phyloP scores from a whole-genome alignment of 345 rosid genomes.

The Bruguiera gymnorhiza region DNA sequence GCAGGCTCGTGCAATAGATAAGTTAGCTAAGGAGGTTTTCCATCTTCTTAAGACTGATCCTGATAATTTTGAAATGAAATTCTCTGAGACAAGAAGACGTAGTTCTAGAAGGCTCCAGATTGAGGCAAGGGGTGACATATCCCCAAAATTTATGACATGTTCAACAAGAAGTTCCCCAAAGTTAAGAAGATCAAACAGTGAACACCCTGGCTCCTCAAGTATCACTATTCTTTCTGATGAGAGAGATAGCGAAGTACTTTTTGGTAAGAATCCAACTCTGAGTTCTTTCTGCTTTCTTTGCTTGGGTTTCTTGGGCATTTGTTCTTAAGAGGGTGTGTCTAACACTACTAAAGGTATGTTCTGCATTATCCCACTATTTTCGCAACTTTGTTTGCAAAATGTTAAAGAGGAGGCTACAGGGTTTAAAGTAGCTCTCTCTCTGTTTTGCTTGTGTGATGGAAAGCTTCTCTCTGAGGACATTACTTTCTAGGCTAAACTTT shows the following conservation, averaged over 20 bases:
- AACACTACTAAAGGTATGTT: not conserved
- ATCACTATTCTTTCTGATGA: slow-evolving; percentile 9
- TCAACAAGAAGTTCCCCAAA: slow-evolving; percentile 20
- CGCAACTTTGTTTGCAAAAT: not conserved
- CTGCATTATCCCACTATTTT: not conserved
- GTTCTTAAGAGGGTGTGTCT: not conserved
- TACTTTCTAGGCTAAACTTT: too few species aligned
- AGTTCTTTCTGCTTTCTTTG: not conserved
- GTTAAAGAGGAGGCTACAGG: not conserved
- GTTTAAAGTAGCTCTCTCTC: not conserved
- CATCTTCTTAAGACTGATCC: slow-evolving; percentile 48
- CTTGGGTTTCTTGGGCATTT: too few species aligned
- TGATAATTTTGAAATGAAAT: slow-evolving; percentile 38
- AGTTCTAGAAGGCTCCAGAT: slow-evolving; percentile 26
- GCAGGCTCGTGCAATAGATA: slow-evolving; percentile 63
- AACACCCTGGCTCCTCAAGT: slow-evolving; percentile 11
- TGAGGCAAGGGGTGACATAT: slow-evolving; percentile 22
- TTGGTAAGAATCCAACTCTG: slow-evolving; percentile 32
- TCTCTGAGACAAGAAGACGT: slow-evolving; percentile 42
- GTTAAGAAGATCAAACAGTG: slow-evolving; percentile 18
- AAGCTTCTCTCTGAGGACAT: too few species aligned
- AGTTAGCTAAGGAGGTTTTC: slow-evolving; percentile 55
- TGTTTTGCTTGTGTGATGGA: not conserved
- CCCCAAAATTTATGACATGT: slow-evolving; percentile 16
- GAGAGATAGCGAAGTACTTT: slow-evolving; percentile 21